Evolutionary conservation across 106 monocot genomes (phyloP), one percentile per base, ranked within the genome.

Genomic region (Ottelia alismoides): DNA sequence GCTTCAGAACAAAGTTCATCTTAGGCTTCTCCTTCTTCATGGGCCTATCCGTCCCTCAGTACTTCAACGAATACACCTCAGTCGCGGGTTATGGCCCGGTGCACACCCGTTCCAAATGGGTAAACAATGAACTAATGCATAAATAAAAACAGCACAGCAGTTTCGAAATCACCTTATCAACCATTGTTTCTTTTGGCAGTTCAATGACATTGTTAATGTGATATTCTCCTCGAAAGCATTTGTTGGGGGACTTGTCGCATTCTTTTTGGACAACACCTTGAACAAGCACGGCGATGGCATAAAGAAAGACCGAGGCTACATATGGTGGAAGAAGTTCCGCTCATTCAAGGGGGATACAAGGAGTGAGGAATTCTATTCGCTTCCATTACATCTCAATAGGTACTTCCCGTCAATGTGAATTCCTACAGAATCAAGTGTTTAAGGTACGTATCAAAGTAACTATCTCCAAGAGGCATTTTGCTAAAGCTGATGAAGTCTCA

Each of bases 41-140:
- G 83, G 94, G 88, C 24, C 49, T 96, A 29, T 96, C 94, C 6
- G 76, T 96, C 58, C 88, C 94, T 18, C 94, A 96, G 19, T 96
- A 96, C 76, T 96, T 96, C 78, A 96, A 96, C 3, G 94, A 96
- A 57, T 96, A 96, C 75, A 96, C 94, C 11, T 73, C 94, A 20
- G 94, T 88, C 51, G 94, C 94, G 51, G 81, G 94, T 56, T 96
- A 81, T 70, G 94, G 88, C 26, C 88, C 94, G 18, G 84, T 84
- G 50, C 94, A 88, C 61, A 96, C 94, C 27, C 44, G 60, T 53
- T 73, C 84, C 26, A 66, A 84, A 80, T 96, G 94, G 92, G 92
- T 92, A 80, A 22, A 83, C 27, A 31, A 11, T 43, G 4, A n/a
- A n/a, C n/a, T 23, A 1, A 22, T 45, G 40, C 30, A 35, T 23